Conservation (phyloP, 805 yeast genomes). For the Yamadazyma olivae region DNA sequence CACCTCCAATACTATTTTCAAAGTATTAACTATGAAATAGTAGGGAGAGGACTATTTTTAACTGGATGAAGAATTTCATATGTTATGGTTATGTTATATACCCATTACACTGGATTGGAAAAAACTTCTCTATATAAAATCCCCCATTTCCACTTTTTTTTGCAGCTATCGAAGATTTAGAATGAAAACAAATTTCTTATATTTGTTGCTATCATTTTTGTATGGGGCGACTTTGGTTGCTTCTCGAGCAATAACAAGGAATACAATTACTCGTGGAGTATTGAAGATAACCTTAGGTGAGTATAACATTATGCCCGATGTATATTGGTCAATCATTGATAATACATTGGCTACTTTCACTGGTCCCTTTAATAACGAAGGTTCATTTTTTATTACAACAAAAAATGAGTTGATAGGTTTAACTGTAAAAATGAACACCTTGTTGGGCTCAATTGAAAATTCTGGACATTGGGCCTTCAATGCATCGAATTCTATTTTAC, state of each 20-base stretch:
- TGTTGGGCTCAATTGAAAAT: slow-evolving; percentile 12
- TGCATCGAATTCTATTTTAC: slow-evolving; percentile 10
- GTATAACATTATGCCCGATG: slow-evolving; percentile 18
- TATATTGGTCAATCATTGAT: slow-evolving; percentile 24
- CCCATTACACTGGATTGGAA: no score
- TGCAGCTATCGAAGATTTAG: neutral
- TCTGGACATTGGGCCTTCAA: slow-evolving; percentile 18
- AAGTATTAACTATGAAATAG: no score
- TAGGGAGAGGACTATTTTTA: no score
- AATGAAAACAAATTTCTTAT: no score
- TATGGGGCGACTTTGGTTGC: neutral
- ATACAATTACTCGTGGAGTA: slow-evolving; percentile 17
- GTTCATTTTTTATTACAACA: slow-evolving; percentile 15
- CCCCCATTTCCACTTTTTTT: no score
- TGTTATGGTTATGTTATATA: no score
- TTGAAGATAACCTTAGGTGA: slow-evolving; percentile 17
- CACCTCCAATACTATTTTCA: no score
- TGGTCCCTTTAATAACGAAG: slow-evolving; percentile 19
- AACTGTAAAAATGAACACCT: slow-evolving; percentile 9
- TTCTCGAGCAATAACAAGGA: slow-evolving; percentile 11
- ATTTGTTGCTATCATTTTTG: neutral
- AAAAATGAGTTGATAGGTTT: slow-evolving; percentile 12
- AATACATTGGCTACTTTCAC: slow-evolving; percentile 14
- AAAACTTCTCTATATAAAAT: no score
- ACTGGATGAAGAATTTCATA: no score